phyloP scores from a whole-genome alignment of 495 filamentous ascomycete species.

The Neurospora cerealis region DNA sequence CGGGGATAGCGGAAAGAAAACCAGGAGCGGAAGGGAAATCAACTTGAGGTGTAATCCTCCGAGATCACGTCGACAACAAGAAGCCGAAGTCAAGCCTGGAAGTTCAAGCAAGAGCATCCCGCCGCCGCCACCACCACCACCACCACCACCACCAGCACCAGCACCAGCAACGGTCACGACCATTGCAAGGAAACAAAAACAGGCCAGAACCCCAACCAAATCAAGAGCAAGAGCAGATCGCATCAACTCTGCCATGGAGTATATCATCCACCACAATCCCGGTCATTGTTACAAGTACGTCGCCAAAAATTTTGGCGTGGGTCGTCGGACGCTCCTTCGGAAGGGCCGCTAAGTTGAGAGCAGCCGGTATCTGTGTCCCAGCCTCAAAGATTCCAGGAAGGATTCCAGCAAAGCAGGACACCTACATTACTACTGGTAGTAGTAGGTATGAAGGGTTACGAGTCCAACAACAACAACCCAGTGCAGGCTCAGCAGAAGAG shows the following conservation, averaged over 20 bases:
- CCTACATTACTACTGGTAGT: not conserved
- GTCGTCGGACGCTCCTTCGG: not conserved
- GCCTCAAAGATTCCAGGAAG: not conserved
- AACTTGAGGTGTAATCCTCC: not conserved
- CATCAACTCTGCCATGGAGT: not conserved
- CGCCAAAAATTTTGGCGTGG: not conserved
- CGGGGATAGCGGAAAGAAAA: not conserved
- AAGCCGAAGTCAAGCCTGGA: not conserved
- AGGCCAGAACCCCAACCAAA: not conserved
- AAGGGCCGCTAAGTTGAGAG: not conserved
- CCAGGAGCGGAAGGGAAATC: not conserved
- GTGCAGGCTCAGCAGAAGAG: not conserved
- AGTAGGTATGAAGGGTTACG: not conserved
- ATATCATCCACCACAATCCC: not conserved
- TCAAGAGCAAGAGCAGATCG: not conserved
- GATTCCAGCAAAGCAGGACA: not conserved
- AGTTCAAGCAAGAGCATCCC: not conserved
- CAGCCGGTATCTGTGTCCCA: not conserved
- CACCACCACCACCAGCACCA: not conserved
- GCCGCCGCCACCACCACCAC: not conserved
- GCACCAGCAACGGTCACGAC: not conserved
- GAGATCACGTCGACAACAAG: not conserved
- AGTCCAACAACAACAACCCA: not conserved
- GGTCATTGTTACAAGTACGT: not conserved
- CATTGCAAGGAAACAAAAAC: not conserved